Percentiles rank a stretch among this genome's conserved stretches.
phyloP scores from a whole-genome alignment of 129 eudicot species.

The carrot (Daucus carota) region DH1_v3.0 NC_030382.2:55632501-55633000 shows the following conservation, averaged over 20 bases:
- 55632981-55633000: too few relatives aligned
- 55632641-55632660: slow-evolving; percentile 76
- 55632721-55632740: not conserved
- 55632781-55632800: too few relatives aligned
- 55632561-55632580: slow-evolving; percentile 55
- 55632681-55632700: slow-evolving; percentile 24
- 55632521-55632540: not conserved
- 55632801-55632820: not conserved
- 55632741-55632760: not conserved
- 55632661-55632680: slow-evolving; percentile 44
- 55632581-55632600: slow-evolving; percentile 86
- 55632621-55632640: slow-evolving; percentile 87
- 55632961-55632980: too few relatives aligned
- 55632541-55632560: not conserved
- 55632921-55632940: too few relatives aligned
- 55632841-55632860: too few relatives aligned
- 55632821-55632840: too few relatives aligned
- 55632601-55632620: slow-evolving; percentile 41
- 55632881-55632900: not conserved
- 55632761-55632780: not conserved
- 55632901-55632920: too few relatives aligned
- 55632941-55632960: too few relatives aligned
- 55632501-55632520: not conserved
- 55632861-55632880: not conserved
- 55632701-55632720: not conserved